Evolutionary conservation across 495 filamentous ascomycete genomes (phyloP), one percentile per base, ranked within the genome.

Genomic region (Cetradonia linearis): DNA sequence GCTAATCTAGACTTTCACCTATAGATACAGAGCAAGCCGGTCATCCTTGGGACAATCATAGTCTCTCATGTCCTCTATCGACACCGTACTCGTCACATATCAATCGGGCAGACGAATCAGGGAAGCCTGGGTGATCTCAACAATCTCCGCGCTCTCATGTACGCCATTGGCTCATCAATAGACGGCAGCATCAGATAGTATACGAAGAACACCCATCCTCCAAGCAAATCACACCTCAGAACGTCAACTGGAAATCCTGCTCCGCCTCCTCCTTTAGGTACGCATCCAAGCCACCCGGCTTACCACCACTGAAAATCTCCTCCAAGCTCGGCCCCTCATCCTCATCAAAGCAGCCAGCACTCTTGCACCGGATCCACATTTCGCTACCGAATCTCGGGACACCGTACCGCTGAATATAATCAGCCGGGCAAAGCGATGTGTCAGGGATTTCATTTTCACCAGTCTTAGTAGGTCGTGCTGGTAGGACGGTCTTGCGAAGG

Each of bases 361-460:
- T 60, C 64, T 70, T 71, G 67, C 73, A 76, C 25, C 69, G 67
- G 27, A 64, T 60, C 75, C 72, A 75, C 70, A 73, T 75, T 38
- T 76, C 71, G 40, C 71, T 73, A n/a, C 70, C 74, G 49, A 73
- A 61, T 30, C 73, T 70, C 23, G 73, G 73, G 2, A 67, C 58
- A 13, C 75, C 74, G 55, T 76, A 75, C 6, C 74, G 70, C 59
- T 73, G 68, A 60, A 75, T 66, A 63, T 79, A 80, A 13, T 68
- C 74, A 34, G 73, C 70, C 5, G 77, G 74, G 16, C 73, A 71
- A 11, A 79, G 52, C 1, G 67, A 67, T 5, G 67, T 63, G 33
- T 72, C 65, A 40, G 66, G 63, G 4, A 55, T 60, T 20, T 59
- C 58, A 27, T 57, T 48, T 36, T 50, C 52, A 23, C 48, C 27